These are phyloP conservation scores for Rubus parviflorus DNA, from an alignment of 306 rosid species.

Conservation along the genomic window DNA sequence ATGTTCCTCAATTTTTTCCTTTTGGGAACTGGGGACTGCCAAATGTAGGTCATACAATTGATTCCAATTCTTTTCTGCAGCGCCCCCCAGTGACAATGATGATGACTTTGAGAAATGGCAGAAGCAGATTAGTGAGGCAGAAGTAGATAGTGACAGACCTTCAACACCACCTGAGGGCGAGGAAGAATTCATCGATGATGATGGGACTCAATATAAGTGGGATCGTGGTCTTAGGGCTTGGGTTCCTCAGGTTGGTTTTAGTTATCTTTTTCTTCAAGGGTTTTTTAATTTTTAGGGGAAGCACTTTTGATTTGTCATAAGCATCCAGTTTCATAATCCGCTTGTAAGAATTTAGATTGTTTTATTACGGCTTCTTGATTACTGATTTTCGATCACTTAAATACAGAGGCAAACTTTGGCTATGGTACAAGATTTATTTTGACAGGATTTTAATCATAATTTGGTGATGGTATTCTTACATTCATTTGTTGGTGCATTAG, in stretches of 20 bases:
- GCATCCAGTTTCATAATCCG: neutral
- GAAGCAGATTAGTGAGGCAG: conserved; percentile 22
- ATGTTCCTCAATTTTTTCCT: neutral
- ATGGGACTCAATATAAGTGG: conserved; percentile 91
- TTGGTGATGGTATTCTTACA: conserved; percentile 4
- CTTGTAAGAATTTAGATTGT: neutral
- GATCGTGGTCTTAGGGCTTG: conserved; percentile 70
- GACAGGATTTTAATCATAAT: neutral
- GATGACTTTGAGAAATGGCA: conserved; percentile 80
- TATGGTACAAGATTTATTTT: neutral
- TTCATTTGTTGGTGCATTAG: neutral
- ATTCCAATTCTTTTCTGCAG: conserved; percentile 36
- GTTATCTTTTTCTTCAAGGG: neutral
- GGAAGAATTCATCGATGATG: conserved; percentile 93
- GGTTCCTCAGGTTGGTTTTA: conserved; percentile 83
- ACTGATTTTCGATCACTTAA: neutral
- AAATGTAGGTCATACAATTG: conserved; percentile 25
- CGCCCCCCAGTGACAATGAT: conserved; percentile 38
- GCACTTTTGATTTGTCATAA: neutral
- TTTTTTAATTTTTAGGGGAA: neutral
- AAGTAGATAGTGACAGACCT: conserved; percentile 67
- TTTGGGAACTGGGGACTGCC: neutral
- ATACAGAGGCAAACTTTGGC: neutral
- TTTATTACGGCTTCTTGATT: neutral
- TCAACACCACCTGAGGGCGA: conserved; percentile 91